Evolutionary conservation across 805 yeast species (phyloP).

Genomic region (Candida cerambycidarum): DNA sequence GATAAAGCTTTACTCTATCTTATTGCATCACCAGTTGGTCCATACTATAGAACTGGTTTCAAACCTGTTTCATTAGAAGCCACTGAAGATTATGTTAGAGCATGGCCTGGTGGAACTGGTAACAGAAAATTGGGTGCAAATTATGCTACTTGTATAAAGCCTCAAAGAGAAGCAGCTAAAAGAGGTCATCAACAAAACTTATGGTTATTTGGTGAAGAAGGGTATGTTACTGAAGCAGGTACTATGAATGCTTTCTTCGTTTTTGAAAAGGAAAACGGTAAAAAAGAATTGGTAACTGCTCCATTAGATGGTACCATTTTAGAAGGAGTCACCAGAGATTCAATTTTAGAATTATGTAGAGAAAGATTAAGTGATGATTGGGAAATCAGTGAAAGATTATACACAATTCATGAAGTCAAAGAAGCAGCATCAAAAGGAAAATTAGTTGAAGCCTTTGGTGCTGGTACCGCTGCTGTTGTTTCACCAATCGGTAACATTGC

Average conservation of each 20-base stretch:
- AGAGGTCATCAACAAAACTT: slow-evolving; percentile 95
- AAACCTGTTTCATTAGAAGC: slow-evolving; percentile 94
- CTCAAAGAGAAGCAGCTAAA: slow-evolving; percentile 85
- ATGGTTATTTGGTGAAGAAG: slow-evolving; percentile 93
- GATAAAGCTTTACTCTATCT: slow-evolving; percentile 78
- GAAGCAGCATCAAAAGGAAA: slow-evolving; percentile 78
- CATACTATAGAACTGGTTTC: slow-evolving; percentile 87
- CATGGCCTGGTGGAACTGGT: slow-evolving; percentile 99
- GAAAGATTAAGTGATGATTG: slow-evolving; percentile 78
- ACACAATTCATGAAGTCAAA: slow-evolving; percentile 75
- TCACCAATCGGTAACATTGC: slow-evolving; percentile 89
- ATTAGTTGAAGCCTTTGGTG: slow-evolving; percentile 90
- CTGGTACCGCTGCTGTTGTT: slow-evolving; percentile 98
- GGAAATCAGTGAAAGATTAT: slow-evolving; percentile 81
- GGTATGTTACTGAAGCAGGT: slow-evolving; percentile 90
- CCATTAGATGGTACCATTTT: slow-evolving; percentile 96
- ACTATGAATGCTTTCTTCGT: slow-evolving; percentile 95
- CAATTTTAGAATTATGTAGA: slow-evolving; percentile 74
- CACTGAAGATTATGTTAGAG: slow-evolving; percentile 93
- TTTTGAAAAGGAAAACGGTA: slow-evolving; percentile 77
- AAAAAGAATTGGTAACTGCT: slow-evolving; percentile 90
- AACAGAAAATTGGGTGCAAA: slow-evolving; percentile 95
- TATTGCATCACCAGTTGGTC: slow-evolving; percentile 95
- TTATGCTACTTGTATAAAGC: slow-evolving; percentile 93
- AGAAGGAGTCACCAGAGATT: slow-evolving; percentile 95